Conservation (phyloP, 2,329 filamentous ascomycete genomes). For the Aspergillus glaucus region DNA sequence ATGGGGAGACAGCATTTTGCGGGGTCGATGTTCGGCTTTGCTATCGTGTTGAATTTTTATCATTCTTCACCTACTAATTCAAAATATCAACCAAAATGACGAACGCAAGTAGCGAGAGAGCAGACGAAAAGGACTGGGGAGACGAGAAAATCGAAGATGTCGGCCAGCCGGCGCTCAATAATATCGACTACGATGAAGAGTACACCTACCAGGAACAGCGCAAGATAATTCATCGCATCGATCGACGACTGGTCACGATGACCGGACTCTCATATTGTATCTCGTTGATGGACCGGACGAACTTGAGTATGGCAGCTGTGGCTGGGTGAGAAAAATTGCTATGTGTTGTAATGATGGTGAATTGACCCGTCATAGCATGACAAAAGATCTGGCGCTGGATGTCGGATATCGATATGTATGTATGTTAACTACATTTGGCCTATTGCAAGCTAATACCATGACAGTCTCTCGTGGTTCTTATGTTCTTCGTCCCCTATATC, state of each 20-base stretch:
- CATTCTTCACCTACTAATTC: too few species aligned
- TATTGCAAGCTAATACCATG: background rate
- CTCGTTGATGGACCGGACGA: slow-evolving; percentile 72
- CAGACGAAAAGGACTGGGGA: slow-evolving; percentile 4
- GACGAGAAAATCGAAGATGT: slow-evolving; percentile 12
- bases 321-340: slow-evolving; percentile 51
- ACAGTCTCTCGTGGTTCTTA: slow-evolving; percentile 17
- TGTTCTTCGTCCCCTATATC: slow-evolving; percentile 29
- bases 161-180: slow-evolving; percentile 4
- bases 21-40: too few species aligned
- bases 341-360: background rate
- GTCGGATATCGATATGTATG: slow-evolving; percentile 23
- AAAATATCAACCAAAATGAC: too few species aligned
- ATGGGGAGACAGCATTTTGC: too few species aligned
- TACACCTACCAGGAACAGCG: slow-evolving; percentile 59
- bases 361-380: slow-evolving; percentile 61
- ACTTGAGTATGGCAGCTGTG: slow-evolving; percentile 62
- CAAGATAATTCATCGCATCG: slow-evolving; percentile 63
- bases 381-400: slow-evolving; percentile 21
- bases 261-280: slow-evolving; percentile 66
- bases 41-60: too few species aligned
- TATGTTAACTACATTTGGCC: background rate
- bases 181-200: slow-evolving; percentile 17
- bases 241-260: slow-evolving; percentile 57
- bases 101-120: slow-evolving; percentile 4